A percentile compares a stretch with the other conserved stretches of the same genome.
These are phyloP conservation scores for Prunus mongolica DNA, from an alignment of 306 rosid genomes.

Conservation along the genomic window DNA sequence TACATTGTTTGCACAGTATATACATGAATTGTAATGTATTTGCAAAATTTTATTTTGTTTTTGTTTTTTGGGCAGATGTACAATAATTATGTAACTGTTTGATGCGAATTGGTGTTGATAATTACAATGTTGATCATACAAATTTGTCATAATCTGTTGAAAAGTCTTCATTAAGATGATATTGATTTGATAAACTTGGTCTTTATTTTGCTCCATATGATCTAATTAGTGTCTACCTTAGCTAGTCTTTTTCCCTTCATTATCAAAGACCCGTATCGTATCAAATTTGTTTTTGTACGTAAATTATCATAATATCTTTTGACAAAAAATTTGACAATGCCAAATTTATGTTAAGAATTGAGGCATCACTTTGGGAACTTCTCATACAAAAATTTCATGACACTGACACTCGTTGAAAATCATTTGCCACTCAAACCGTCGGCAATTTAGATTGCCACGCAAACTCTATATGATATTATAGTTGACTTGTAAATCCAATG, in stretches of 20 bases:
- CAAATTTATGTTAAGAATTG: neutral
- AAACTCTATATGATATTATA: too few species aligned
- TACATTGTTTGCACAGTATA: neutral
- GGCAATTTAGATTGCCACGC: too few species aligned
- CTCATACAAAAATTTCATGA: neutral
- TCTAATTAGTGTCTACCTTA: neutral
- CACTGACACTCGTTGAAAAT: too few species aligned
- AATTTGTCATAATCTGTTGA: neutral
- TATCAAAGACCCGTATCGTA: neutral
- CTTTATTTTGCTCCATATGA: neutral
- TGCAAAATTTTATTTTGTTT: neutral
- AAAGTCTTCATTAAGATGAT: neutral
- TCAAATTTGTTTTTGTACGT: neutral
- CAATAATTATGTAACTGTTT: neutral
- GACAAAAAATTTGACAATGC: neutral
- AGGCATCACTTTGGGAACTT: neutral
- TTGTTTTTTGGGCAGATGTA: neutral
- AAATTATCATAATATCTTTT: neutral
- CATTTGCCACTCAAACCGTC: too few species aligned
- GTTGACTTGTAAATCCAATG: too few species aligned
- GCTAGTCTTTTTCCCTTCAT: neutral
- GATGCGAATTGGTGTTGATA: neutral
- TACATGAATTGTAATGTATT: neutral
- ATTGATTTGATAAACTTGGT: neutral
- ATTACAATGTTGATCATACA: neutral